A percentile compares a stretch with the other conserved stretches of the same genome.
These are phyloP conservation scores for Macrolepiota albuminosa DNA, from an alignment of 768 basidiomycete genomes.

Conservation along the genomic window DNA sequence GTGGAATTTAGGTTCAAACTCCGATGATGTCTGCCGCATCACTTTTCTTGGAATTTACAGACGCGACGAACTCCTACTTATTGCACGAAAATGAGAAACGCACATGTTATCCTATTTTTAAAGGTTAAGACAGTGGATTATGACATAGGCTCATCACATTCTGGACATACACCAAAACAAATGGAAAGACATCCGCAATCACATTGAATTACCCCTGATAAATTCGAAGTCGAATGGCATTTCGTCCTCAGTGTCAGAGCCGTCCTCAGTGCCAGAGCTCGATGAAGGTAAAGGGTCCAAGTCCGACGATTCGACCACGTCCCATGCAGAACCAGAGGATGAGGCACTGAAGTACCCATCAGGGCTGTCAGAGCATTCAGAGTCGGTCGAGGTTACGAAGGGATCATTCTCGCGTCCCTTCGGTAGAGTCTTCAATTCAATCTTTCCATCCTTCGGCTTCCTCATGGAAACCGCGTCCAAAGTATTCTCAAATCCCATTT, in stretches of 20 bases:
- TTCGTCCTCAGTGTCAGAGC: not conserved
- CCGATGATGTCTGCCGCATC: slow-evolving; percentile 1
- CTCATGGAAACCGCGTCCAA: not conserved
- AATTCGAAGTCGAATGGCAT: not conserved
- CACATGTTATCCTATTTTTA: not conserved
- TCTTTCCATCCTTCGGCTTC: not conserved
- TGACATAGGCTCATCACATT: not conserved
- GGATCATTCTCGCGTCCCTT: not conserved
- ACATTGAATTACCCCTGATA: not conserved
- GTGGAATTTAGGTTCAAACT: slow-evolving; percentile 22
- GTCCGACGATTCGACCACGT: slow-evolving; percentile 6
- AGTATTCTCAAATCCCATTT: not conserved
- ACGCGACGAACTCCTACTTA: not conserved
- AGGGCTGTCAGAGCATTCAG: slow-evolving; percentile 2
- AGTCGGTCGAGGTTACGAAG: slow-evolving; percentile 2
- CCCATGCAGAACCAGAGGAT: slow-evolving; percentile 4
- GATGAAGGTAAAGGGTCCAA: not conserved
- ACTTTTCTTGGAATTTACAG: not conserved
- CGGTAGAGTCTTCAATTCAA: not conserved
- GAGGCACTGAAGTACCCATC: not conserved
- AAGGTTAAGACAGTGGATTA: too few species aligned
- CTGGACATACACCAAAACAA: not conserved
- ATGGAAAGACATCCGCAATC: not conserved
- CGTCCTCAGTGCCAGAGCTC: not conserved
- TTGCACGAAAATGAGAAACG: not conserved